Evolutionary conservation across 371 early-diverging fungal species (phyloP), one percentile per base, ranked within the genome.

Genomic region (Nematocida ironsii): DNA sequence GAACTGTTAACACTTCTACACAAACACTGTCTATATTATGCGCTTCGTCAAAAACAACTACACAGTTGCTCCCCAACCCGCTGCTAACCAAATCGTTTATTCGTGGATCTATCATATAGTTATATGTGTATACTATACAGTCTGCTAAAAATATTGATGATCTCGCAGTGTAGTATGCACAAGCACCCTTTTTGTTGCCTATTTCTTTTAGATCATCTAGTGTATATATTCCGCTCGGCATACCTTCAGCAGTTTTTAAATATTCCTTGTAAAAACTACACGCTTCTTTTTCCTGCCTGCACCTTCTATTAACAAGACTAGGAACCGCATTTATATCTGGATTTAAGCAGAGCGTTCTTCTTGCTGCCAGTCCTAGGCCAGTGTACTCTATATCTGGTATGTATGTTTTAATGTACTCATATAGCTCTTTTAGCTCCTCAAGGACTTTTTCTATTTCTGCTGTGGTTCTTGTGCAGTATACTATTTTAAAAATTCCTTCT

Each of bases 1-100:
- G 95, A 72, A 97, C 91, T 82, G 94, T 93, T 58, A 98, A 85
- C 2, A 95, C 91, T 75, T 99, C 99, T 55, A 97, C 95, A 87
- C 98, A 98, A 4, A 82, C 62, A 69, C 73, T 89, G 91, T 94
- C 96, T 73, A 99, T 98, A 85, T 98, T 98, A 89, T 99, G 98
- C 3, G 98, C 98, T 85, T 99, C 98, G 88, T 99, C 99, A 90
- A 99, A 98, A 3, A 99, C 94, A 5, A 99, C 93, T 71, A 98
- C 94, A 70, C 91, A 90, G 74, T 97, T 93, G 33, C 67, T 54
- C n/a, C 92, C 90, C 40, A 99, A 80, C 75, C 95, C 94, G 86
- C 91, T 92, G 0, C 94, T 94, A 6, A 98, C 93, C 61, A 97
- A 86, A 47, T 95, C 94, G 13, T 95, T 96, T 5, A 98, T 95